Evolutionary conservation across 2,329 filamentous ascomycete species (phyloP), one percentile per base, ranked within the genome.

Genomic region (Fusarium coffeatum): DNA sequence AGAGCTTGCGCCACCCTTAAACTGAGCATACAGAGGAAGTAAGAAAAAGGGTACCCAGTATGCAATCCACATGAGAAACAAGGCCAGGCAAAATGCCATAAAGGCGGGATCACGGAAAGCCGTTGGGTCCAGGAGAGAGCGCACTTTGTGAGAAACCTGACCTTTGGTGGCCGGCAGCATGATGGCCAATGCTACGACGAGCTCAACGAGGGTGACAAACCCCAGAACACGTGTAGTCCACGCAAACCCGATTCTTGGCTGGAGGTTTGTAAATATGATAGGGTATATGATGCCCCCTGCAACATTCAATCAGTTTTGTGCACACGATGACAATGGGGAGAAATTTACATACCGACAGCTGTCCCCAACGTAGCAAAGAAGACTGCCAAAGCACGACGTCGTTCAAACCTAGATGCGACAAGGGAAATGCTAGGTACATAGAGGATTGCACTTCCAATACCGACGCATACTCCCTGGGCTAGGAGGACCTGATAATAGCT

Each of bases 31-130:
- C 28, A 51, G 48, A 2, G 56, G 56, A 45, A 59, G 56, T 15
- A 59, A n/a, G 18, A 59, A 59, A 18, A 59, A 53, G 18, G 56
- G 56, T n/a, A 47, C 56, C 56, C 56, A 59, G 49, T 59, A 59
- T 22, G 56, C 56, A 53, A 59, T 27, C 56, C 41, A 59, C 48
- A 59, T 53, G 7, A 59, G 37, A 23, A 59, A 59, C 46, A 59
- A 42, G 15, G 56, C 56, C 6, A 59, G 27, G 34, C 56, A 59
- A 25, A 53, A 59, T 25, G 56, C 27, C 56, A 53, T 59, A 9
- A 59, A 59, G 30, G 56, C 56, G 5, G 56, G 40, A 40, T 59
- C 47, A 27, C 25, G 48, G 40, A 59, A 59, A 16, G 47, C 56
- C 20, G 47, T 53, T 25, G 47, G 47, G n/a, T 59, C 56, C 12